phyloP scores from a whole-genome alignment of 2,329 filamentous ascomycete genomes.

The Monosporascus sp. region DNA sequence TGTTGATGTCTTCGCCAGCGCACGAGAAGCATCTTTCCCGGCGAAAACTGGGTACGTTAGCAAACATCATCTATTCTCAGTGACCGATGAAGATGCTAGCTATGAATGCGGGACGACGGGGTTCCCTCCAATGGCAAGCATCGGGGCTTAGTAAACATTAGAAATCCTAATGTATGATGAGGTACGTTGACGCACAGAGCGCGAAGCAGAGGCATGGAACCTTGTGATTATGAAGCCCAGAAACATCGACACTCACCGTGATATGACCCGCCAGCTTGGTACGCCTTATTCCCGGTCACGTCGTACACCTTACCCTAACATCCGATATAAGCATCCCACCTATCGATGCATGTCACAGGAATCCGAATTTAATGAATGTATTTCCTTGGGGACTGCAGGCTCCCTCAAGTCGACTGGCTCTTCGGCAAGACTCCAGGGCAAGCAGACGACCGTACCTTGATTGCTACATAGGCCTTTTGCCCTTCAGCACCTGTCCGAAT shows the following conservation, averaged over 20 bases:
- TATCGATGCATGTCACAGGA: conserved; percentile 37
- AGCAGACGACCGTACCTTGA: conserved; percentile 47
- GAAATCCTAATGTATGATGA: background rate
- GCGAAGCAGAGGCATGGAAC: background rate
- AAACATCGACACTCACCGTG: conserved; percentile 55
- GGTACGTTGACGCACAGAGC: background rate
- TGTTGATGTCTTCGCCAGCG: conserved; percentile 78
- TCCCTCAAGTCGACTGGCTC: no score
- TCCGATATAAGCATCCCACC: conserved; percentile 33
- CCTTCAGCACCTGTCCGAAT: conserved; percentile 54
- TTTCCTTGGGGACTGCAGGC: conserved; percentile 30
- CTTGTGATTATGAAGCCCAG: background rate
- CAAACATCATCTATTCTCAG: conserved; percentile 8
- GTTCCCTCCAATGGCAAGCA: background rate
- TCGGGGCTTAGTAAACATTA: background rate
- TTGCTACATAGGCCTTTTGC: conserved; percentile 61
- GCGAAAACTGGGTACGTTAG: conserved; percentile 67
- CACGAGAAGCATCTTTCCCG: conserved; percentile 92
- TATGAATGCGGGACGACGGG: background rate
- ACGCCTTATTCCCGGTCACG: conserved; percentile 83
- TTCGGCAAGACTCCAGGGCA: background rate
- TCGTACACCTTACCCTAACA: conserved; percentile 85
- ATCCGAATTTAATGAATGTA: conserved; percentile 32
- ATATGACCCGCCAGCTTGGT: conserved; percentile 78
- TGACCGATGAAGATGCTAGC: background rate